Evolutionary conservation across 108 stramenopile genomes (phyloP).

Genomic region (Nannochloropsis salina): DNA sequence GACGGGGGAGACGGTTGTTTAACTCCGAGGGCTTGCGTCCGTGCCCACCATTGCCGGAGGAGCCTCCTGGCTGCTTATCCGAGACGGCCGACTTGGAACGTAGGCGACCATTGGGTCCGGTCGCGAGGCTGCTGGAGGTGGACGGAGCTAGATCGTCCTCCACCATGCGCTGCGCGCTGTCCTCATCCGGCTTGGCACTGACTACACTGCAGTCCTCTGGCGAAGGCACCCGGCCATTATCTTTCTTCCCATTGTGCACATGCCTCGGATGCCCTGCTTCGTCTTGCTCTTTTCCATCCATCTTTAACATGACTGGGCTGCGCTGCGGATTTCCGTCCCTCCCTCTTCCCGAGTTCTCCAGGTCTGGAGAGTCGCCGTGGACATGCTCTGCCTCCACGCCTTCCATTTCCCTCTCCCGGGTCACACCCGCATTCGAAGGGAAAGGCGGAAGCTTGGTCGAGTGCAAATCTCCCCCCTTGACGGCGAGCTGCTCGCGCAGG

Average conservation of each 20-base stretch:
- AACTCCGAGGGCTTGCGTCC: constrained; percentile 12
- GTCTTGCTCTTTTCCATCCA: constrained; percentile 7
- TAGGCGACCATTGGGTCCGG: neutral
- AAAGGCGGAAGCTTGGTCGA: neutral
- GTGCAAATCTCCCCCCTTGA: neutral
- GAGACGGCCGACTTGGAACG: neutral
- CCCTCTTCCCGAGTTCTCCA: neutral
- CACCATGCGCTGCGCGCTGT: constrained; percentile 1
- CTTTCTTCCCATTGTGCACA: neutral
- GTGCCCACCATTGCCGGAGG: neutral
- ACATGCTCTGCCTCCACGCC: neutral
- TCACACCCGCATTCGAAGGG: neutral
- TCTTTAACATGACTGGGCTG: neutral
- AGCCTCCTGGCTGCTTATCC: neutral
- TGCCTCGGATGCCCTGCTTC: neutral
- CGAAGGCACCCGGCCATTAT: neutral
- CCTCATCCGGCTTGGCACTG: neutral
- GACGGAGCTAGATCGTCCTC: neutral
- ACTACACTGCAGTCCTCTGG: too few species aligned
- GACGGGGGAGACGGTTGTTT: neutral
- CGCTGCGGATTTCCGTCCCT: neutral
- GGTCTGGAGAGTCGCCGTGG: neutral
- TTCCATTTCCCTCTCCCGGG: neutral
- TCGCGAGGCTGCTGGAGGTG: neutral
- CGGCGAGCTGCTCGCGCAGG: constrained; percentile 1